These are phyloP conservation scores for Pseudofabraea citricarpa DNA, from an alignment of 2,329 filamentous ascomycete species.

Conservation along the genomic window DNA sequence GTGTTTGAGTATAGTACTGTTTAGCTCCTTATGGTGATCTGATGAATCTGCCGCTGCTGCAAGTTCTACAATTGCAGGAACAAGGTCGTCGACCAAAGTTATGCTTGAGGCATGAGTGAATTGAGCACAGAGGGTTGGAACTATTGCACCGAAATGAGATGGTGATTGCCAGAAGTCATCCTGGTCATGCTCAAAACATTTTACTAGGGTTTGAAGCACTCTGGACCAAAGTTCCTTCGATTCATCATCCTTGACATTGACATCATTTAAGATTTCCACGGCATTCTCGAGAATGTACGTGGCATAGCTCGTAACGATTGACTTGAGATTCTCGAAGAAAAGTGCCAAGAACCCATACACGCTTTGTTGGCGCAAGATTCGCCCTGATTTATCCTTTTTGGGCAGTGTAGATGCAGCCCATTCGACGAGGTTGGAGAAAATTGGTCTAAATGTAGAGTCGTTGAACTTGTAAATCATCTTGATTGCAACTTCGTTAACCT, in stretches of 20 bases:
- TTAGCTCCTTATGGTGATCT: conserved; percentile 88
- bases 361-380: conserved; percentile 61
- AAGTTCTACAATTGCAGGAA: conserved; percentile 75
- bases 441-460: conserved; percentile 85
- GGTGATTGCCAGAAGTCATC: conserved; percentile 96
- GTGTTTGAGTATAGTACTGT: conserved; percentile 70
- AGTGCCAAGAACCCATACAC: conserved; percentile 75
- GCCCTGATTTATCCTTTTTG: conserved; percentile 55
- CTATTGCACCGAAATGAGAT: conserved; percentile 73
- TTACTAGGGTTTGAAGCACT: conserved; percentile 66
- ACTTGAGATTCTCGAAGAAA: conserved; percentile 85
- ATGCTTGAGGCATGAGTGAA: conserved; percentile 44
- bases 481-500: conserved; percentile 66
- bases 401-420: conserved; percentile 63
- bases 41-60: conserved; percentile 77
- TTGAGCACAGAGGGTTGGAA: conserved; percentile 64
- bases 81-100: conserved; percentile 47
- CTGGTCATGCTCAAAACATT: conserved; percentile 82
- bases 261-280: conserved; percentile 52
- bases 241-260: conserved; percentile 38
- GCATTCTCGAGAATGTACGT: conserved; percentile 77
- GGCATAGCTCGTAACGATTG: conserved; percentile 89
- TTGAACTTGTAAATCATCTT: conserved; percentile 97
- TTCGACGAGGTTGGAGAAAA: conserved; percentile 82
- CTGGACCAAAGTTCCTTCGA: conserved; percentile 62